Conservation (phyloP, 176 grass and related monocot genomes). For the Cymbopogon citratus region DNA sequence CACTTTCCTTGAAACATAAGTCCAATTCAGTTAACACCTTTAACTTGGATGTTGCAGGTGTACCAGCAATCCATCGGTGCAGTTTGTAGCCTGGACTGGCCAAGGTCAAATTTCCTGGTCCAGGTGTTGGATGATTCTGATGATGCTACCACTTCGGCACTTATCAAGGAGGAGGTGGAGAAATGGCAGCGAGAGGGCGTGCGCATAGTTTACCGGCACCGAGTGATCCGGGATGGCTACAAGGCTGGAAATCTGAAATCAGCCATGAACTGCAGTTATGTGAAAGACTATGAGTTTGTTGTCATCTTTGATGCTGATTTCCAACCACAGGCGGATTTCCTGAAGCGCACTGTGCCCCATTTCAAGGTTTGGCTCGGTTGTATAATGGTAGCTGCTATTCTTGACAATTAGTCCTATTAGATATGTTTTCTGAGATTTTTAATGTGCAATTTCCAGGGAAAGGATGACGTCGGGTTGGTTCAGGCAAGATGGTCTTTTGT, state of each 20-base stretch:
- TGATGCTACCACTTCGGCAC: conserved; percentile 46
- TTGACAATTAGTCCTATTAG: neutral
- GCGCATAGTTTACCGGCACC: conserved; percentile 62
- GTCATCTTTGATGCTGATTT: conserved; percentile 92
- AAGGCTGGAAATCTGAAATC: conserved; percentile 92
- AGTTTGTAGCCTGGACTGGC: conserved; percentile 76
- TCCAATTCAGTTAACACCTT: conserved; percentile 15
- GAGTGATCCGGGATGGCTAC: conserved; percentile 69
- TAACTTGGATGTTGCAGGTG: conserved; percentile 50
- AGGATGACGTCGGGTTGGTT: conserved; percentile 74
- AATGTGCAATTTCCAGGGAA: conserved; percentile 45
- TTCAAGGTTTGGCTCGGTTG: conserved; percentile 63
- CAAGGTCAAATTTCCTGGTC: conserved; percentile 55
- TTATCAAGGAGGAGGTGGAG: conserved; percentile 76
- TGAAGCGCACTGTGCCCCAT: conserved; percentile 71
- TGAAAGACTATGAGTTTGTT: conserved; percentile 79
- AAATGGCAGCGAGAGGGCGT: conserved; percentile 73
- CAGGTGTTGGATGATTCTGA: conserved; percentile 87
- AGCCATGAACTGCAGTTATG: conserved; percentile 85
- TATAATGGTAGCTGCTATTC: neutral
- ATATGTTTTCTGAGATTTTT: conserved; percentile 16
- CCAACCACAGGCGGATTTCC: conserved; percentile 67
- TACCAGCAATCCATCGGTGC: conserved; percentile 90
- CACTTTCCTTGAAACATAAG: neutral
- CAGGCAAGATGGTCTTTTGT: conserved; percentile 89